Evolutionary conservation across 805 yeast genomes (phyloP).

Genomic region (Scheffersomyces stipitis): DNA sequence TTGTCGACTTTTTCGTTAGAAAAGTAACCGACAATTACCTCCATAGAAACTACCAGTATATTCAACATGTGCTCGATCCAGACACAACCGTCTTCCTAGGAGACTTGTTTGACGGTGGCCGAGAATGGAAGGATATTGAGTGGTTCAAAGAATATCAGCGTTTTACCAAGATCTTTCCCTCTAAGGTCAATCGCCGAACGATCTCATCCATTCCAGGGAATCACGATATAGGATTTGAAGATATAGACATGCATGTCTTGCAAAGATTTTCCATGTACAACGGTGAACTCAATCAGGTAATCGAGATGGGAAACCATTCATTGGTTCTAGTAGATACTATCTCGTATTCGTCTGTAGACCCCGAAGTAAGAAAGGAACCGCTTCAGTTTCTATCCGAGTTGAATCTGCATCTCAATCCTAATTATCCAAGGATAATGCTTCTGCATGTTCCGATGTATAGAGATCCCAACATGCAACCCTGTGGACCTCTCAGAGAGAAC

Average conservation of each 20-base stretch:
- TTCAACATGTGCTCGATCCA: slow-evolving; percentile 64
- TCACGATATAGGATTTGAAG: slow-evolving; percentile 95
- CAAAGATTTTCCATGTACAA: slow-evolving; percentile 68
- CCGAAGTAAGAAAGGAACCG: slow-evolving; percentile 49
- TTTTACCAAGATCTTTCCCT: slow-evolving; percentile 66
- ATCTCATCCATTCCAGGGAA: slow-evolving; percentile 71
- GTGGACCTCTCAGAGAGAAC: slow-evolving; percentile 81
- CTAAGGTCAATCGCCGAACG: slow-evolving; percentile 42
- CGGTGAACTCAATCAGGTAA: slow-evolving; percentile 63
- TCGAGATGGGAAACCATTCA: slow-evolving; percentile 70
- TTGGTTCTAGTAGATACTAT: slow-evolving; percentile 77
- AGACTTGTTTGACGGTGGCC: slow-evolving; percentile 92
- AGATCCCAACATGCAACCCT: slow-evolving; percentile 55
- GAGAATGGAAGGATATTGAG: slow-evolving; percentile 69
- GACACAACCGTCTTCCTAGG: slow-evolving; percentile 80
- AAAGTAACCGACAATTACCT: slow-evolving; percentile 75
- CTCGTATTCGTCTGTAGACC: slow-evolving; percentile 62
- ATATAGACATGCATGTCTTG: slow-evolving; percentile 55
- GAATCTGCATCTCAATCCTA: slow-evolving; percentile 20
- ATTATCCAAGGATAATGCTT: slow-evolving; percentile 64
- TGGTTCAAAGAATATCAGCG: slow-evolving; percentile 75
- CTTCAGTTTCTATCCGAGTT: slow-evolving; percentile 47
- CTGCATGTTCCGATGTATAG: slow-evolving; percentile 89
- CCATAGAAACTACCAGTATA: slow-evolving; percentile 65
- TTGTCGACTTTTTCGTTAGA: slow-evolving; percentile 55